phyloP scores from a whole-genome alignment of 140 eudicot species.

The Ambrosia hybrid region DNA sequence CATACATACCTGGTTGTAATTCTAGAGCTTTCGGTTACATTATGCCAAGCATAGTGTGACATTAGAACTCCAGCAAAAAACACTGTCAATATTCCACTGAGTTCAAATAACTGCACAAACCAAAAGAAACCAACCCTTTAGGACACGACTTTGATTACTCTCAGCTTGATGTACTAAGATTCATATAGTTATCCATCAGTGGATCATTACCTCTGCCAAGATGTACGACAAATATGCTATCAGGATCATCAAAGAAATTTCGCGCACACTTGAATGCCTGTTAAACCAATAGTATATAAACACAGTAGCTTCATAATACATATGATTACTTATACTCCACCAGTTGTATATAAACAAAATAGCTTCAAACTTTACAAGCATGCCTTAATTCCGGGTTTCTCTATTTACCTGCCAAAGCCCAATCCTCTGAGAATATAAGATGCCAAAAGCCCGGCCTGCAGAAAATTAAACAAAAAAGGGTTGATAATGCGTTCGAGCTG shows the following conservation, averaged over 20 bases:
- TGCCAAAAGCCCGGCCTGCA: constrained; percentile 85
- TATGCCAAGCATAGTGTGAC: constrained; percentile 99
- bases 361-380: constrained; percentile 1
- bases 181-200: neutral
- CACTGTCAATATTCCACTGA: constrained; percentile 96
- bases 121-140: neutral
- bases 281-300: neutral
- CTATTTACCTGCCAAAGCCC: constrained; percentile 72
- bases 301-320: neutral
- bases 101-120: constrained; percentile 60
- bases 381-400: neutral
- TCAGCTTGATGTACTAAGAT: neutral
- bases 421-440: constrained; percentile 82
- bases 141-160: neutral
- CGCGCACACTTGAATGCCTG: constrained; percentile 96
- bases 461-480: neutral
- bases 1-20: constrained; percentile 62
- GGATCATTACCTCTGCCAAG: constrained; percentile 80
- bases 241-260: constrained; percentile 78
- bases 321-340: neutral
- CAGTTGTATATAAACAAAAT: neutral
- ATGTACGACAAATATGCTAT: constrained; percentile 93
- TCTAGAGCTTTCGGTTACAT: constrained; percentile 81
- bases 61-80: constrained; percentile 86
- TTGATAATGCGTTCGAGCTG: neutral